These are phyloP conservation scores for Phialocephala sp. DNA, from an alignment of 2,329 filamentous ascomycete species.

Conservation along the genomic window DNA sequence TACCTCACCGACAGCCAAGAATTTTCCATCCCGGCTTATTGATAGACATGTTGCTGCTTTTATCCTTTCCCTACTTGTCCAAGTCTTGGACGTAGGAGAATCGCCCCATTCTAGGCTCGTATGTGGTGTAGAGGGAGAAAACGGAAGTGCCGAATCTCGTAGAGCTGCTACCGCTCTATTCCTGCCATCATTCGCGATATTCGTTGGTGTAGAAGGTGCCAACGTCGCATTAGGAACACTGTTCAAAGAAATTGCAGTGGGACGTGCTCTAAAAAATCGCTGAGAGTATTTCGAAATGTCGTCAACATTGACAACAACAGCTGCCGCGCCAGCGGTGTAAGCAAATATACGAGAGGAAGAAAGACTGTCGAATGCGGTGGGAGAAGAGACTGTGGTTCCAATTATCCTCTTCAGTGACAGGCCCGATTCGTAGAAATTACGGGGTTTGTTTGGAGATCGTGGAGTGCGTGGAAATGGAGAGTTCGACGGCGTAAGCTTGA, in stretches of 20 bases:
- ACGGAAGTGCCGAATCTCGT: conserved; percentile 50
- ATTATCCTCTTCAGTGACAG: conserved; percentile 84
- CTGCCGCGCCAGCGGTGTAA: conserved; percentile 90
- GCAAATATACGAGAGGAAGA: conserved; percentile 75
- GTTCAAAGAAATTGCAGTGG: conserved; percentile 70
- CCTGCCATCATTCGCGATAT: conserved; percentile 68
- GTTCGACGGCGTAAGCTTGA: conserved; percentile 77
- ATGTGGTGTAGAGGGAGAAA: conserved; percentile 44
- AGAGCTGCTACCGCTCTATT: conserved; percentile 59
- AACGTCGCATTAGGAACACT: conserved; percentile 55
- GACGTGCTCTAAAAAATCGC: conserved; percentile 88
- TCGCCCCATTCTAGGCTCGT: conserved; percentile 63
- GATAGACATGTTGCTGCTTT: conserved; percentile 93
- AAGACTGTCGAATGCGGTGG: conserved; percentile 85
- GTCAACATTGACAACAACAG: conserved; percentile 84
- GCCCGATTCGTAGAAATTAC: conserved; percentile 57
- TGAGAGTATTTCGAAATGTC: conserved; percentile 70
- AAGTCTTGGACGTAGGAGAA: conserved; percentile 69
- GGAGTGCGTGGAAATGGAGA: conserved; percentile 71
- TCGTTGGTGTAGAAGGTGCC: conserved; percentile 59
- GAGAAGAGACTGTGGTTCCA: conserved; percentile 84
- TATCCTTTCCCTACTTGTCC: conserved; percentile 89
- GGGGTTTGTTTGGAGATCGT: conserved; percentile 62
- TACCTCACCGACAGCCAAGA: conserved; percentile 87
- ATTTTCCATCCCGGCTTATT: conserved; percentile 84